Evolutionary conservation across 2,329 filamentous ascomycete species (phyloP).

Genomic region (Phaeosphaeriaceae sp.): DNA sequence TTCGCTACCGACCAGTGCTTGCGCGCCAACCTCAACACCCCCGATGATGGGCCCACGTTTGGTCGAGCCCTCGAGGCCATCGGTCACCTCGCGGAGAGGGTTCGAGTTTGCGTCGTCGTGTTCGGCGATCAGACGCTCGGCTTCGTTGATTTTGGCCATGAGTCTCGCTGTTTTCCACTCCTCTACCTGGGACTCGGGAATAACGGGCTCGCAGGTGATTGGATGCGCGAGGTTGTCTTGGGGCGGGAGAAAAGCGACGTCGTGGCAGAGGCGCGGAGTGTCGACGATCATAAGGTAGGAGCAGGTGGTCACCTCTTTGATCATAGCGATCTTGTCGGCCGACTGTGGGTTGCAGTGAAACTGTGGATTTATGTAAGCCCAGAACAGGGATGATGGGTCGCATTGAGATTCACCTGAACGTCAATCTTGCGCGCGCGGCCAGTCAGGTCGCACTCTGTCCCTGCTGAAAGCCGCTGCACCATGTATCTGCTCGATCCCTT

Average conservation of each 20-base stretch:
- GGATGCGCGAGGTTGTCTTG: conserved; percentile 77
- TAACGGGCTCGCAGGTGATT: conserved; percentile 77
- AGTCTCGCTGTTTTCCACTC: conserved; percentile 51
- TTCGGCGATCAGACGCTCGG: conserved; percentile 34
- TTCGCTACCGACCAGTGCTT: conserved; percentile 61
- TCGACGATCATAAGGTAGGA: conserved; percentile 93
- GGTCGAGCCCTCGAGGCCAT: conserved; percentile 35
- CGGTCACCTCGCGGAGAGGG: conserved; percentile 43
- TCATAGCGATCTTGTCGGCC: conserved; percentile 82
- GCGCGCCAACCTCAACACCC: conserved; percentile 65
- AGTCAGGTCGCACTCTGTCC: conserved; percentile 86
- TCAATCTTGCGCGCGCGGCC: conserved; percentile 82
- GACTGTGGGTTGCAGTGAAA: conserved; percentile 80
- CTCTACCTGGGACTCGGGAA: conserved; percentile 62
- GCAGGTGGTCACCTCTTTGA: conserved; percentile 91
- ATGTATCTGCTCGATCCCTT: conserved; percentile 87
- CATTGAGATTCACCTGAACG: conserved; percentile 63
- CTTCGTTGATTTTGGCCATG: conserved; percentile 38
- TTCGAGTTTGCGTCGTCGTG: conserved; percentile 34
- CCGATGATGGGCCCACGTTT: conserved; percentile 59
- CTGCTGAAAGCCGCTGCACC: conserved; percentile 79
- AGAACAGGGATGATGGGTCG: conserved; percentile 8
- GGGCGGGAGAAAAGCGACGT: conserved; percentile 84
- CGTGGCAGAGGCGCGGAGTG: conserved; percentile 85
- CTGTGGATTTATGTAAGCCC: conserved; percentile 39